Percentiles rank a stretch among this genome's conserved stretches.
phyloP scores from a whole-genome alignment of 2,329 filamentous ascomycete species.

The Rugonectria rugulosa region DNA sequence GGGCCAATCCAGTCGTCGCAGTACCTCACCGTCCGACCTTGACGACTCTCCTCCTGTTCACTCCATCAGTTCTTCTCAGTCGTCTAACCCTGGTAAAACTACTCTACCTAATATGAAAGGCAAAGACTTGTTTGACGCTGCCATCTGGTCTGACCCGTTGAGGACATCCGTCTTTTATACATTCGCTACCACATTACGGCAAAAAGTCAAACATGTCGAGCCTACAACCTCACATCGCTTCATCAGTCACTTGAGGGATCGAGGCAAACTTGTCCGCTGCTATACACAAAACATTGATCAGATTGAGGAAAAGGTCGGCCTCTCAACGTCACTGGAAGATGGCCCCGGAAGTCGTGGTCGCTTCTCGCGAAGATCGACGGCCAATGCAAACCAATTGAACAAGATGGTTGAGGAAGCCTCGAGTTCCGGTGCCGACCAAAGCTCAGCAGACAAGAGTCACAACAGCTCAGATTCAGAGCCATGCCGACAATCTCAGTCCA shows the following conservation, averaged over 20 bases:
- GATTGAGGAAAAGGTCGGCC: constrained; percentile 73
- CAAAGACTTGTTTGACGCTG: constrained; percentile 74
- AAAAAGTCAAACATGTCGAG: constrained; percentile 68
- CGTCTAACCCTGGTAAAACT: constrained; percentile 42
- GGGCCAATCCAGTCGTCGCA: constrained; percentile 46
- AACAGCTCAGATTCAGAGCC: constrained; percentile 31
- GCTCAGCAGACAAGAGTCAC: constrained; percentile 31
- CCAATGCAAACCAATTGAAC: constrained; percentile 43
- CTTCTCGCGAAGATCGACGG: constrained; percentile 60
- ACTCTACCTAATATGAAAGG: constrained; percentile 71
- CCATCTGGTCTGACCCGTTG: constrained; percentile 72
- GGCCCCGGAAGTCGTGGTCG: constrained; percentile 69
- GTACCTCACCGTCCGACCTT: constrained; percentile 53
- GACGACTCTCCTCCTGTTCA: constrained; percentile 54
- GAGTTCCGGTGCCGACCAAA: constrained; percentile 26
- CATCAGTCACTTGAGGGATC: constrained; percentile 71
- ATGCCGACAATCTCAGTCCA: constrained; percentile 25
- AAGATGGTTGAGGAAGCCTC: constrained; percentile 49
- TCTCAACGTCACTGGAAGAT: constrained; percentile 67
- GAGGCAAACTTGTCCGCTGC: constrained; percentile 72
- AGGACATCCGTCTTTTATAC: constrained; percentile 76
- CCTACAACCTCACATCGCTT: constrained; percentile 74
- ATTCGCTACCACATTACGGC: constrained; percentile 72
- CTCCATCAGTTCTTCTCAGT: constrained; percentile 49
- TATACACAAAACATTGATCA: constrained; percentile 82